A percentile compares a stretch with the other conserved stretches of the same genome.
These are phyloP conservation scores for Phytophthora nicotianae DNA, from an alignment of 352 stramenopile genomes.

Conservation along the genomic window DNA sequence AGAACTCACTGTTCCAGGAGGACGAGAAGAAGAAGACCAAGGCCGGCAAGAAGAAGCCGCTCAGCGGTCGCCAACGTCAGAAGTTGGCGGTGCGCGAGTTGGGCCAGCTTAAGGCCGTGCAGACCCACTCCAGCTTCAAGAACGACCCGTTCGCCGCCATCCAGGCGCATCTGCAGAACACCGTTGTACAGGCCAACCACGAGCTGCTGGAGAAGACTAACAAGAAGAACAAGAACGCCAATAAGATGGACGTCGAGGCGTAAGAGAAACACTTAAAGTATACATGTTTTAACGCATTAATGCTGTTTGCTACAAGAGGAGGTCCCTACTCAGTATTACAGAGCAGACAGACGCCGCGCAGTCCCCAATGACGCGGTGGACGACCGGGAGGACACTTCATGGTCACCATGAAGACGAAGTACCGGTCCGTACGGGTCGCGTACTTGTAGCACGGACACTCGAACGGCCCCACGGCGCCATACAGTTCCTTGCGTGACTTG, in stretches of 20 bases:
- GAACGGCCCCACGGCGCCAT: constrained; percentile 92
- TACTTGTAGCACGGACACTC: constrained; percentile 99
- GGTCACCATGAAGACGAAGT: constrained; percentile 97
- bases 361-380: constrained; percentile 92
- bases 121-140: constrained; percentile 83
- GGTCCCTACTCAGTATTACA: constrained; percentile 42
- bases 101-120: constrained; percentile 83
- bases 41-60: constrained; percentile 48
- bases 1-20: constrained; percentile 71
- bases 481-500: constrained; percentile 93
- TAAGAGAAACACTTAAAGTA: constrained; percentile 18
- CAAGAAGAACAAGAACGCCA: constrained; percentile 27
- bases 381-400: constrained; percentile 91
- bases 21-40: constrained; percentile 46
- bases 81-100: constrained; percentile 84
- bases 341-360: constrained; percentile 93
- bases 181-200: constrained; percentile 81
- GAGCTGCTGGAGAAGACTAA: constrained; percentile 54
- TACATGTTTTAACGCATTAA: constrained; percentile 25
- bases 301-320: background rate
- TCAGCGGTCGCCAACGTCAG: constrained; percentile 85
- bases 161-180: constrained; percentile 87
- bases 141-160: constrained; percentile 86
- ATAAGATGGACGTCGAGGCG: constrained; percentile 51
- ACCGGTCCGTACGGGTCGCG: constrained; percentile 92